Evolutionary conservation across 306 rosid genomes (phyloP).

Genomic region (Castanea sativa): DNA sequence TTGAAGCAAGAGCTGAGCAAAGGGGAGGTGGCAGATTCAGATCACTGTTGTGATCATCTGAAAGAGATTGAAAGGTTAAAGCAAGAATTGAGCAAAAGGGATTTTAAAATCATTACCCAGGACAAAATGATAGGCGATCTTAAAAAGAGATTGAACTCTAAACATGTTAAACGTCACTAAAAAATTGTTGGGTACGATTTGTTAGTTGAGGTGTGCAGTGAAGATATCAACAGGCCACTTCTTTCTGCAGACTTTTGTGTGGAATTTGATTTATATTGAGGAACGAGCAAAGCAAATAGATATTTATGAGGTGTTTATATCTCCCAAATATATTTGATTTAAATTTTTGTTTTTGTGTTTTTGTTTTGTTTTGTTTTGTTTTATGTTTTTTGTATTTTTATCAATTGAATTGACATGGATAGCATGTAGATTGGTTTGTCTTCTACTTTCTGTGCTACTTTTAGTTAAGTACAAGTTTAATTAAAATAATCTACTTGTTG

Average conservation of each 20-base stretch:
- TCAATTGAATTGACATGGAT: neutral
- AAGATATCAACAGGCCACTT: neutral
- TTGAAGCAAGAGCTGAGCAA: slow-evolving; percentile 24
- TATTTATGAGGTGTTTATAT: neutral
- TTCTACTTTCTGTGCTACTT: neutral
- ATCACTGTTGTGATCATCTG: neutral
- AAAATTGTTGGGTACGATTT: neutral
- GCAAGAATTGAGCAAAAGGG: slow-evolving; percentile 35
- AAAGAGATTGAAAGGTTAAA: slow-evolving; percentile 38
- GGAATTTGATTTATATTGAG: neutral
- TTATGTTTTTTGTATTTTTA: neutral
- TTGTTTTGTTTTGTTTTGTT: neutral
- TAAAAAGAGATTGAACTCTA: neutral
- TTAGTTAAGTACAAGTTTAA: neutral
- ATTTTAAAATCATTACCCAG: slow-evolving; percentile 21
- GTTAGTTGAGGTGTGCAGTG: neutral
- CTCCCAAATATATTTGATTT: too few species aligned
- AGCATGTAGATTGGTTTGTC: neutral
- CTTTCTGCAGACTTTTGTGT: neutral
- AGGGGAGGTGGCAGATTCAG: slow-evolving; percentile 1
- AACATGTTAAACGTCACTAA: neutral
- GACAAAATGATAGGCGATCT: slow-evolving; percentile 19
- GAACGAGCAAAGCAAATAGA: neutral
- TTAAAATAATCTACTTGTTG: neutral
- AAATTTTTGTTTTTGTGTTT: too few species aligned